Evolutionary conservation across 2,329 filamentous ascomycete genomes (phyloP).

Genomic region (Alternaria sp.): DNA sequence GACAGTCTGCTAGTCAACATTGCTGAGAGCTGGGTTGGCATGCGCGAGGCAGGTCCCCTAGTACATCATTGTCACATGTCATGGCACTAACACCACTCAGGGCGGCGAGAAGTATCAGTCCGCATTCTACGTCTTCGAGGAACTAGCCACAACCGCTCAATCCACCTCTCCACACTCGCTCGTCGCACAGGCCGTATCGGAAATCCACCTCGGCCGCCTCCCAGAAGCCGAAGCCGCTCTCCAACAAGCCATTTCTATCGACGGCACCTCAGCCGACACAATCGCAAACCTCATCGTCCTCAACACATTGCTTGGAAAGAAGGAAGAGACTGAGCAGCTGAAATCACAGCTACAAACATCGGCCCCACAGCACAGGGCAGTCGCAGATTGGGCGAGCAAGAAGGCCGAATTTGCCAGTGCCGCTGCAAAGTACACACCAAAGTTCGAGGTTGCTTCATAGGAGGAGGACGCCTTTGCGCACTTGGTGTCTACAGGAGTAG

Average conservation of each 20-base stretch:
- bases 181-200: constrained; percentile 86
- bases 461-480: not conserved
- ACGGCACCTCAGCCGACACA: constrained; percentile 72
- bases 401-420: constrained; percentile 85
- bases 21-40: constrained; percentile 91
- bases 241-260: constrained; percentile 77
- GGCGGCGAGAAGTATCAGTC: constrained; percentile 96
- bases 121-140: constrained; percentile 96
- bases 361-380: constrained; percentile 71
- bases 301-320: constrained; percentile 75
- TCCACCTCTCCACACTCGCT: constrained; percentile 78
- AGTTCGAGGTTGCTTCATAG: constrained; percentile 63
- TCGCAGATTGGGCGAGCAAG: constrained; percentile 82
- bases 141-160: constrained; percentile 85
- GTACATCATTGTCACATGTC: too few species aligned
- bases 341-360: constrained; percentile 58
- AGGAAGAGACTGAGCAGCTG: constrained; percentile 63
- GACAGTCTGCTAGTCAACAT: constrained; percentile 93
- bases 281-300: constrained; percentile 85
- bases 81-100: constrained; percentile 53
- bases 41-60: constrained; percentile 73
- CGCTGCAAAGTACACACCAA: constrained; percentile 83
- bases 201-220: constrained; percentile 85
- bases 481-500: not conserved
- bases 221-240: constrained; percentile 90